Base-by-base conservation (phyloP, 805 yeast species). In the Metschnikowia lunata region DNA sequence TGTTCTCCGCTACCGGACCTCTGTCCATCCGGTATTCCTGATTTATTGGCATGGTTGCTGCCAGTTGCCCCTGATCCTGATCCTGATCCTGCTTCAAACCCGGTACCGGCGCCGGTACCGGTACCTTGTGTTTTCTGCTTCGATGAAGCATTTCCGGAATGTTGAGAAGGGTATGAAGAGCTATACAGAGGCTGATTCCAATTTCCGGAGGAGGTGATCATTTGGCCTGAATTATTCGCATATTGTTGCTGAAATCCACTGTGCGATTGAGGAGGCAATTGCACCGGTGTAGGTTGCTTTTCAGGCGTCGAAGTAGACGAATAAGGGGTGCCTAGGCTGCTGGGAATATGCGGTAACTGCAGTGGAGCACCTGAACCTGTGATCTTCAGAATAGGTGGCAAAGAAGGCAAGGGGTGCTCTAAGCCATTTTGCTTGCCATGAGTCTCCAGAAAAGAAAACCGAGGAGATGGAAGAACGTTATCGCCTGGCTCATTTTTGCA, bases 401-500 rank as follows among this genome's bases (percentile, higher is more conserved):
- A 51, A 3, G 50, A 38, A 7, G 56, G 49, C 33, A 50, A 47
- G 13, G 48, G 39, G 40, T 40, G 48, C 32, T 48, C 49, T 31
- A 34, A 29, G 12, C 40, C 26, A 14, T 50, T 45, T 7, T 23
- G 41, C 39, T 46, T 42, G 10, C 36, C 42, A 11, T 36, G 40
- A 41, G 57, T 66, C 44, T 55, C 67, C 46, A 71, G 76, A 5
- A 79, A 74, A 0, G 76, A 77, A 49, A 75, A 73, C 3, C 74
- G 64, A 1, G 79, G 77, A 1, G 76, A 68, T 1, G 71, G 60
- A 14, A 55, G 51, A 26, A 56, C 47, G n/a, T 50, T 49, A 12
- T 45, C 42, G 27, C 34, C 42, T 15, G 39, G 15, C 8, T 38
- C 49, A 10, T 39, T 36, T 11, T 36, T 35, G 6, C 42, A 9